Conservation (phyloP, 331 rosid genomes). For the Arachis monticola region DNA sequence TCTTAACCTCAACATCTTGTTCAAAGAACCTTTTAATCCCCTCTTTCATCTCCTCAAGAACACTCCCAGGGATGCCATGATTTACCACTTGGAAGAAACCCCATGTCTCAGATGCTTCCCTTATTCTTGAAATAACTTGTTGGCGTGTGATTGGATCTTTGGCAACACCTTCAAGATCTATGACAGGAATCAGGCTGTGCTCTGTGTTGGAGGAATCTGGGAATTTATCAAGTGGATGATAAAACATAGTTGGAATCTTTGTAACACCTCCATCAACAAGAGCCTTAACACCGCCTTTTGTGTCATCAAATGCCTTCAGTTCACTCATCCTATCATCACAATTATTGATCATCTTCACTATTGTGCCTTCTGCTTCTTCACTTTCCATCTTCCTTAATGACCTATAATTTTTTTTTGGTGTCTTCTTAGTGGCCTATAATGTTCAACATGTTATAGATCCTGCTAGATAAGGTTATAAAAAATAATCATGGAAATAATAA, state of each 20-base stretch:
- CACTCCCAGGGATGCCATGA: conserved; percentile 37
- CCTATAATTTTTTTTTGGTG: too few species aligned
- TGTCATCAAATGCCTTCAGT: conserved; percentile 64
- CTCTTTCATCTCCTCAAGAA: conserved; percentile 39
- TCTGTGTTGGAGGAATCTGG: not conserved
- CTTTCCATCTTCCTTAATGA: too few species aligned
- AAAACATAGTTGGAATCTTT: conserved; percentile 31
- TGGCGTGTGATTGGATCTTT: conserved; percentile 4
- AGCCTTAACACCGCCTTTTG: conserved; percentile 72
- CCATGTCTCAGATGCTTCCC: conserved; percentile 42
- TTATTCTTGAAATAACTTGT: not conserved
- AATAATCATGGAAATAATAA: too few species aligned
- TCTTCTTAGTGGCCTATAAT: too few species aligned
- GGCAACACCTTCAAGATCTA: conserved; percentile 28
- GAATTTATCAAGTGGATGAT: conserved; percentile 20
- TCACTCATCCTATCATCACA: conserved; percentile 44
- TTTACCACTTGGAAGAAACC: conserved; percentile 43
- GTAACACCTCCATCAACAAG: conserved; percentile 44
- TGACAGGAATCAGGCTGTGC: conserved; percentile 29
- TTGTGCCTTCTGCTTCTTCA: too few species aligned
- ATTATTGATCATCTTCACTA: too few species aligned
- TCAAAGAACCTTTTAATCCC: conserved; percentile 39
- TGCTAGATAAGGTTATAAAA: too few species aligned
- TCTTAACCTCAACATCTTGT: conserved; percentile 7
- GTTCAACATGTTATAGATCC: too few species aligned